Percentiles rank a stretch among this genome's conserved stretches.
Conservation (phyloP, 2,329 filamentous ascomycete genomes). For the Colletotrichum siamense region DNA sequence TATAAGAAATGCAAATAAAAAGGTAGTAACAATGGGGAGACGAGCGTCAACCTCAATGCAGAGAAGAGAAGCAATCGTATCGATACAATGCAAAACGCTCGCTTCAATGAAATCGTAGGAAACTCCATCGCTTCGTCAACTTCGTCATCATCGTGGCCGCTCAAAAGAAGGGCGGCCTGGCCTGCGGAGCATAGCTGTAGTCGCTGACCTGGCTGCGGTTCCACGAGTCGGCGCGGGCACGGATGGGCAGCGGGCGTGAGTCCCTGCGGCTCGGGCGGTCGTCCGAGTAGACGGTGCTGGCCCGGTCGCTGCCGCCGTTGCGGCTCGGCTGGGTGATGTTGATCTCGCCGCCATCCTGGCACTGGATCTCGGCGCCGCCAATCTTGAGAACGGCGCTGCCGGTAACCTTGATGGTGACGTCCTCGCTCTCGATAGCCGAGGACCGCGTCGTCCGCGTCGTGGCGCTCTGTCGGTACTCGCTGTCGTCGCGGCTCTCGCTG, state of each 20-base stretch:
- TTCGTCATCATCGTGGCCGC: conserved; percentile 18
- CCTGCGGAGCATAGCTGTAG: conserved; percentile 21
- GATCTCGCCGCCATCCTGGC: conserved; percentile 64
- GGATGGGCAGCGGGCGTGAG: conserved; percentile 42
- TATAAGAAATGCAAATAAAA: conserved; percentile 11
- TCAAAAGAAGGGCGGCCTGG: conserved; percentile 17
- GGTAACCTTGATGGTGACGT: conserved; percentile 66
- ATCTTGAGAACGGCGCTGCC: conserved; percentile 62
- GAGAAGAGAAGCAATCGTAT: conserved; percentile 24
- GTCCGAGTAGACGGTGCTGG: conserved; percentile 55
- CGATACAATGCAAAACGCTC: conserved; percentile 20
- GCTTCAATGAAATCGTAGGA: conserved; percentile 20
- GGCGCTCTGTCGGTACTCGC: conserved; percentile 66
- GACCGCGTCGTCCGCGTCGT: conserved; percentile 66
- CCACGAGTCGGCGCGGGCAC: conserved; percentile 52
- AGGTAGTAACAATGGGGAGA: conserved; percentile 30
- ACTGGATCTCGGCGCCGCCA: conserved; percentile 63
- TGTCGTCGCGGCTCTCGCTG: conserved; percentile 67
- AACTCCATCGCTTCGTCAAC: conserved; percentile 20
- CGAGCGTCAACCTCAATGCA: conserved; percentile 33
- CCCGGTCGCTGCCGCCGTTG: conserved; percentile 55
- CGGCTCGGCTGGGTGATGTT: conserved; percentile 52
- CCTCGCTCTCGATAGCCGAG: conserved; percentile 50
- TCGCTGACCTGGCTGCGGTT: conserved; percentile 28
- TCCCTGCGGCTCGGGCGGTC: conserved; percentile 51